These are phyloP conservation scores for Syzygium aqueum DNA, from an alignment of 345 rosid genomes.

Conservation along the genomic window DNA sequence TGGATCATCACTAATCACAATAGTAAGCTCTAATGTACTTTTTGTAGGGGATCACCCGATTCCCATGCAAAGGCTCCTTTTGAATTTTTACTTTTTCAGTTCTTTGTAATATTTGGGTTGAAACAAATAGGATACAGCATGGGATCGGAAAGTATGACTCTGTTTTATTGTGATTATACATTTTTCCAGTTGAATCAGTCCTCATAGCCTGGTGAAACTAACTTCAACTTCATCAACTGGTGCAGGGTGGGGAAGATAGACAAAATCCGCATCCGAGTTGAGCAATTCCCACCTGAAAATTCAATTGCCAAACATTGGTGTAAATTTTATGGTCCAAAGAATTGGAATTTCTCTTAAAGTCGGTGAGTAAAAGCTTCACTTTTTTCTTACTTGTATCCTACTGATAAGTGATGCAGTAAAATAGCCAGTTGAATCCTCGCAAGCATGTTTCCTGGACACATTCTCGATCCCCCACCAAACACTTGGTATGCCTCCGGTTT, in stretches of 20 bases:
- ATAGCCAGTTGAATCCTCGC: neutral
- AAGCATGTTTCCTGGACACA: neutral
- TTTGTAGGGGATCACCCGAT: neutral
- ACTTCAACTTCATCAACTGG: neutral
- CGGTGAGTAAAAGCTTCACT: neutral
- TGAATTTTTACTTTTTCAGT: neutral
- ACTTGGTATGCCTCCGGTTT: neutral
- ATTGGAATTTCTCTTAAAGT: neutral
- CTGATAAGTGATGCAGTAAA: neutral
- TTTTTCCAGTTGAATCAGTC: neutral
- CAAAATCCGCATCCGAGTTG: neutral
- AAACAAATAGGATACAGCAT: neutral
- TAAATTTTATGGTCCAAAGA: neutral
- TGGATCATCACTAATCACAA: neutral
- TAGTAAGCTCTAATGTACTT: neutral
- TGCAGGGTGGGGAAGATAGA: neutral
- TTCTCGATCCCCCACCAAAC: neutral
- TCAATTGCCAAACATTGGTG: neutral
- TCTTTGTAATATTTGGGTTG: neutral
- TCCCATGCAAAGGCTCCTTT: neutral
- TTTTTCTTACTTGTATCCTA: neutral
- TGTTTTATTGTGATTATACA: neutral
- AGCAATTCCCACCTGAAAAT: neutral
- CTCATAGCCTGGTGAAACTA: neutral
- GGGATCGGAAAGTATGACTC: neutral